A percentile compares a stretch with the other conserved stretches of the same genome.
Conservation (phyloP, 2,329 filamentous ascomycete genomes). For the Cordyceps fumosorosea region DNA sequence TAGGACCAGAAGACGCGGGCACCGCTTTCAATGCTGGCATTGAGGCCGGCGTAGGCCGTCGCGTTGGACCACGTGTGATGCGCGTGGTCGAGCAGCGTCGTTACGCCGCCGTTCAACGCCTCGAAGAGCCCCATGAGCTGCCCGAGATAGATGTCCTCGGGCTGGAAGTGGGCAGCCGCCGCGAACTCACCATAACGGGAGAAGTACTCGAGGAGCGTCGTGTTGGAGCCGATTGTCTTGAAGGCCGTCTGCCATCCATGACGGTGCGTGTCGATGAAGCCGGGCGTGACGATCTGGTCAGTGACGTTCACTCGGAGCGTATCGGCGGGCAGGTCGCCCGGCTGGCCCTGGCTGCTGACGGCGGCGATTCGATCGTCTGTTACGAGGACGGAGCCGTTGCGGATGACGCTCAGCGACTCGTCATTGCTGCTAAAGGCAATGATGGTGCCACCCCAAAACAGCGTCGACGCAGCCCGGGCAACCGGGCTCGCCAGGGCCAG, state of each 20-base stretch:
- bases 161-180: constrained; percentile 25
- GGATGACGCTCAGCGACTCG: constrained; percentile 30
- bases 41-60: constrained; percentile 36
- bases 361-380: constrained; percentile 11
- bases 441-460: constrained; percentile 33
- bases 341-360: not conserved
- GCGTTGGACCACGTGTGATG: constrained; percentile 3
- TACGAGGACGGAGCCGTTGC: constrained; percentile 35
- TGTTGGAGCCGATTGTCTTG: constrained; percentile 47
- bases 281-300: constrained; percentile 45
- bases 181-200: constrained; percentile 13
- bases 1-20: constrained; percentile 42
- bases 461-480: constrained; percentile 1
- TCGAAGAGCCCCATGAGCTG: constrained; percentile 1
- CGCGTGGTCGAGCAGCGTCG: constrained; percentile 7
- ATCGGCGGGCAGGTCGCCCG: not conserved
- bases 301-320: constrained; percentile 40
- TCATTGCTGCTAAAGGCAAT: constrained; percentile 31
- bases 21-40: constrained; percentile 41
- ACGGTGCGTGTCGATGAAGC: constrained; percentile 51
- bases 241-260: constrained; percentile 51
- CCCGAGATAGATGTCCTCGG: constrained; percentile 8
- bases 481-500: not conserved
- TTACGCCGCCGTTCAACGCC: constrained; percentile 4
- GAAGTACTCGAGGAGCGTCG: constrained; percentile 42